Conservation (phyloP, 2,329 filamentous ascomycete species). For the Drechslerella dactyloides region DNA sequence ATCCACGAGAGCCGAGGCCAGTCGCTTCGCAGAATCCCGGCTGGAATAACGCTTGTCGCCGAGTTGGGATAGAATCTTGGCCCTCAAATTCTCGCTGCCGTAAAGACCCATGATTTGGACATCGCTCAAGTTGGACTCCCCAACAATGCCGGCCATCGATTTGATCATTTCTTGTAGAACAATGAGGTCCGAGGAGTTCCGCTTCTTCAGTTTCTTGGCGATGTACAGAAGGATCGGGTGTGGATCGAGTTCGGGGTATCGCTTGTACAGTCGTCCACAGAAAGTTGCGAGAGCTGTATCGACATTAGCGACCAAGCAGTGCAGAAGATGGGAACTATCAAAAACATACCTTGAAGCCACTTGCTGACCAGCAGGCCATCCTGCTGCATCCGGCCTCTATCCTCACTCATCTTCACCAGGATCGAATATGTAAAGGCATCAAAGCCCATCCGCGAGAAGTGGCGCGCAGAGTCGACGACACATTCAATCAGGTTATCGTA, state of each 20-base stretch:
- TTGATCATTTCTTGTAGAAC: conserved; percentile 88
- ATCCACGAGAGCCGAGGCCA: conserved; percentile 79
- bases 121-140: conserved; percentile 86
- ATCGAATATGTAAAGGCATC: conserved; percentile 93
- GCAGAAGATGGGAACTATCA: conserved; percentile 19
- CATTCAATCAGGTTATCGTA: conserved; percentile 95
- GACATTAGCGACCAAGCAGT: conserved; percentile 32
- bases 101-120: conserved; percentile 85
- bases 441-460: conserved; percentile 90
- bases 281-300: conserved; percentile 77
- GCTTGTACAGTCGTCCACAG: conserved; percentile 84
- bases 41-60: conserved; percentile 82
- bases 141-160: conserved; percentile 91
- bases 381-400: conserved; percentile 67
- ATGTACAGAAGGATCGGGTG: conserved; percentile 89
- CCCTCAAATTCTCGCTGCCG: conserved; percentile 78
- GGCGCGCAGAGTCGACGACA: conserved; percentile 90
- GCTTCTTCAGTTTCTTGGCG: conserved; percentile 77
- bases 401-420: conserved; percentile 70
- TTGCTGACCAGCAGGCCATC: conserved; percentile 79
- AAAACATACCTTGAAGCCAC: conserved; percentile 72
- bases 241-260: conserved; percentile 82
- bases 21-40: conserved; percentile 74
- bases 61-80: conserved; percentile 78
- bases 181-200: conserved; percentile 88